A percentile compares a stretch with the other conserved stretches of the same genome.
Evolutionary conservation across 495 filamentous ascomycete species (phyloP).

Genomic region (Aspergillus funiculosus): DNA sequence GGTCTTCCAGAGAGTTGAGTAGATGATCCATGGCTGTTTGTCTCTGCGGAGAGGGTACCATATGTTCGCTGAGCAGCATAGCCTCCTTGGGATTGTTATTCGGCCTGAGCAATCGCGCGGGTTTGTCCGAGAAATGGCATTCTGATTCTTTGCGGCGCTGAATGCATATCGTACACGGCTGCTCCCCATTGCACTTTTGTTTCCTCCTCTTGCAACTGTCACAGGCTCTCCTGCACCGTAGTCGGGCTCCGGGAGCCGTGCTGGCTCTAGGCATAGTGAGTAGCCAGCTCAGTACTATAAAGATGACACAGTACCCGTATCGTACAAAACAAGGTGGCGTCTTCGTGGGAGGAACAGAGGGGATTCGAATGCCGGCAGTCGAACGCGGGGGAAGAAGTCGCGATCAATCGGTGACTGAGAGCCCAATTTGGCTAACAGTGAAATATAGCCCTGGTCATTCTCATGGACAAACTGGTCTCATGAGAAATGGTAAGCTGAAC

Average conservation of each 20-base stretch:
- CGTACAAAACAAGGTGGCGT: too few species aligned
- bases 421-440: slow-evolving; percentile 2
- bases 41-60: slow-evolving; percentile 30
- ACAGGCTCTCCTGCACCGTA: slow-evolving; percentile 52
- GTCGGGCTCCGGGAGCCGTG: slow-evolving; percentile 31
- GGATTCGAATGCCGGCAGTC: background rate
- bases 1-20: slow-evolving; percentile 36
- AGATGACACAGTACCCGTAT: too few species aligned
- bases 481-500: too few species aligned
- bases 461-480: background rate
- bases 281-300: too few species aligned
- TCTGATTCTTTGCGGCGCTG: slow-evolving; percentile 49
- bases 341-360: slow-evolving; percentile 1
- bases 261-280: slow-evolving; percentile 37
- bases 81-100: slow-evolving; percentile 29
- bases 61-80: slow-evolving; percentile 38
- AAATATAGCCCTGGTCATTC: background rate
- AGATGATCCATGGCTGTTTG: slow-evolving; percentile 40
- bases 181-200: slow-evolving; percentile 72
- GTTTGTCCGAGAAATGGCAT: slow-evolving; percentile 42
- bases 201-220: slow-evolving; percentile 74
- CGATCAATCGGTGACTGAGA: background rate
- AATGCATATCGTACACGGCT: slow-evolving; percentile 62
- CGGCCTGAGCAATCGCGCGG: slow-evolving; percentile 35
- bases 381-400: slow-evolving; percentile 7